Evolutionary conservation across 2,329 filamentous ascomycete species (phyloP), one percentile per base, ranked within the genome.

Genomic region (Furcasterigmium furcatum): DNA sequence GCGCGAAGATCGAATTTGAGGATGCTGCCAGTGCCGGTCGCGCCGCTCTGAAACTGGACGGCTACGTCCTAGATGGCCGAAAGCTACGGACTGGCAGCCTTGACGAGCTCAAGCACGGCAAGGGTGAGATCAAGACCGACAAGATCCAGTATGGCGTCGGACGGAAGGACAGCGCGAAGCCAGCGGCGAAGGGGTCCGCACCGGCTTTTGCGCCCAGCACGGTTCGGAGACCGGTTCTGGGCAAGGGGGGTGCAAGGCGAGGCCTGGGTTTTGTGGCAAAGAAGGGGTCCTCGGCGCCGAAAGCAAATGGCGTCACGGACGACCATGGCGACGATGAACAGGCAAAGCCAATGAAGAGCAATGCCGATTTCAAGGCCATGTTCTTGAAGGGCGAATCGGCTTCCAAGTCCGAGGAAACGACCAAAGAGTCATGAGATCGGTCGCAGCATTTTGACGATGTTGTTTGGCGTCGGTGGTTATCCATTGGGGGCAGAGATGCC

Each of bases 1-100:
- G 91, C 12, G 94, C 91, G 5, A 86, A 92, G 45, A 77, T 97
- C 30, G 94, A 97, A 60, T 96, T 88, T 57, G 71, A 71, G 3
- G 82, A 88, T 42, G 75, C 85, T 3, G 74, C 82, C 3, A 77
- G 83, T 29, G 87, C 87, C 0, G 91, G 91, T 21, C 87, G 80
- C 58, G 87, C 87, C 1, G 73, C 80, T n/a, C 60, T 87, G 8
- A 72, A 71, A 21, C 66, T 87, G 3, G 73, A 81, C 36, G 78
- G 78, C 6, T 58, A 72, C 43, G 74, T 80, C 41, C 75, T 85
- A 38, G 74, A 71, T 39, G 77, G 73, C 4, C 67, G 70, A 29
- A 76, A 68, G 46, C 65, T 87, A 20, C 74, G 72, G 14, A 79
- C 74, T 0, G 83, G 80, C 8, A 68, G 71, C 4, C 59, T 76